Conservation (phyloP, 805 yeast genomes). For the Candida bentonensis region DNA sequence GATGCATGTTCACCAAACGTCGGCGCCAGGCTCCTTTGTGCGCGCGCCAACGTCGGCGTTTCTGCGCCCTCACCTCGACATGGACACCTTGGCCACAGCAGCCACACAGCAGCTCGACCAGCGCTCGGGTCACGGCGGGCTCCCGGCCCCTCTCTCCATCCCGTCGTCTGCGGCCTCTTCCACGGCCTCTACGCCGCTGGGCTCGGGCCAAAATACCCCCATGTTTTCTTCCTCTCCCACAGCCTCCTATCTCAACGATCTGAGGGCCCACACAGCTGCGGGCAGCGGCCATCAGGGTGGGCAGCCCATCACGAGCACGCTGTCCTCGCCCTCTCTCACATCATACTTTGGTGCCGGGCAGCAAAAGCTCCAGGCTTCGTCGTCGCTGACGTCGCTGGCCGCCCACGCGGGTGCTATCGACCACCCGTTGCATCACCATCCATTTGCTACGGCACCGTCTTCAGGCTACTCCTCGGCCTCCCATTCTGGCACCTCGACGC, state of each 20-base stretch:
- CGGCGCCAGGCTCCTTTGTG: conserved; percentile 9
- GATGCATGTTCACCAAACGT: neutral
- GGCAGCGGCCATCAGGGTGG: neutral
- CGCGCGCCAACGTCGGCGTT: conserved; percentile 14
- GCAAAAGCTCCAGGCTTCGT: neutral
- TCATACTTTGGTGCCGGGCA: conserved; percentile 1
- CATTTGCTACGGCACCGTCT: conserved; percentile 1
- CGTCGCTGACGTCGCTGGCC: conserved; percentile 4
- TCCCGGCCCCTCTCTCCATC: neutral
- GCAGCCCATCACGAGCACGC: neutral
- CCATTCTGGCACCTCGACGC: conserved; percentile 11
- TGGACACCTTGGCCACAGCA: conserved; percentile 25
- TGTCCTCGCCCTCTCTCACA: neutral
- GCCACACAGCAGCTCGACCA: conserved; percentile 26
- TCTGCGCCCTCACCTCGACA: conserved; percentile 16
- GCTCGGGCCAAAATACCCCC: conserved; percentile 11
- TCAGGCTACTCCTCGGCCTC: conserved; percentile 1
- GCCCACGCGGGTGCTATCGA: neutral
- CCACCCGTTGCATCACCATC: neutral
- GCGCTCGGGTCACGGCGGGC: neutral
- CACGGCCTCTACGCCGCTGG: neutral
- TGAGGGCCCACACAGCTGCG: neutral
- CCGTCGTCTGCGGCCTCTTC: neutral
- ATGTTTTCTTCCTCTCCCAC: conserved; percentile 2
- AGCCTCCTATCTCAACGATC: conserved; percentile 1